Percentiles rank a stretch among this genome's conserved stretches.
Conservation (phyloP, 2,329 filamentous ascomycete genomes). For the Volutella citrinella region DNA sequence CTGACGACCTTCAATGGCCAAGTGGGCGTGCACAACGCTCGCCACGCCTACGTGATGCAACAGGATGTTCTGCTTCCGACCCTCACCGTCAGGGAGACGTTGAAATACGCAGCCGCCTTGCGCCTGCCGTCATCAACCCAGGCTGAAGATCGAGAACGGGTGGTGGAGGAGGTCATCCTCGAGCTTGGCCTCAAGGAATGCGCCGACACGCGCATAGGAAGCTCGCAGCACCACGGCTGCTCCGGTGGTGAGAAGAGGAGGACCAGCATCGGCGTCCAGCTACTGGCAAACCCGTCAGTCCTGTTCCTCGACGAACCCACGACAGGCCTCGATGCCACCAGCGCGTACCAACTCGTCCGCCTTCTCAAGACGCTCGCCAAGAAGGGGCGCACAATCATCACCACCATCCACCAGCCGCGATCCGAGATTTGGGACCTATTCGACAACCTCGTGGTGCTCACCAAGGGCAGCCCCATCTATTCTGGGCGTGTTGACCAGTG, state of each 20-base stretch:
- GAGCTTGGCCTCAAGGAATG: conserved; percentile 76
- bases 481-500: conserved; percentile 58
- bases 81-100: conserved; percentile 71
- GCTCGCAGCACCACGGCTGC: conserved; percentile 68
- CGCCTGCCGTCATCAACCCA: conserved; percentile 63
- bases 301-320: conserved; percentile 79
- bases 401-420: conserved; percentile 73
- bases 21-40: conserved; percentile 49
- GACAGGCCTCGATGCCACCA: conserved; percentile 73
- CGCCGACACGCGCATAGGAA: conserved; percentile 71
- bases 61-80: conserved; percentile 72
- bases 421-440: conserved; percentile 79
- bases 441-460: conserved; percentile 67
- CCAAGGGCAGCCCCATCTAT: conserved; percentile 66
- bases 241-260: conserved; percentile 77
- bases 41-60: conserved; percentile 72
- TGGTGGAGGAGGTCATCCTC: conserved; percentile 75
- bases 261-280: conserved; percentile 73
- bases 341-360: conserved; percentile 69
- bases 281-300: conserved; percentile 75
- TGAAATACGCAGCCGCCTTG: conserved; percentile 70
- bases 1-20: conserved; percentile 59
- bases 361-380: conserved; percentile 66
- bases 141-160: conserved; percentile 52
- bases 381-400: conserved; percentile 68